phyloP scores from a whole-genome alignment of 169 alveolate genomes.

The Eimeria sp. region DNA sequence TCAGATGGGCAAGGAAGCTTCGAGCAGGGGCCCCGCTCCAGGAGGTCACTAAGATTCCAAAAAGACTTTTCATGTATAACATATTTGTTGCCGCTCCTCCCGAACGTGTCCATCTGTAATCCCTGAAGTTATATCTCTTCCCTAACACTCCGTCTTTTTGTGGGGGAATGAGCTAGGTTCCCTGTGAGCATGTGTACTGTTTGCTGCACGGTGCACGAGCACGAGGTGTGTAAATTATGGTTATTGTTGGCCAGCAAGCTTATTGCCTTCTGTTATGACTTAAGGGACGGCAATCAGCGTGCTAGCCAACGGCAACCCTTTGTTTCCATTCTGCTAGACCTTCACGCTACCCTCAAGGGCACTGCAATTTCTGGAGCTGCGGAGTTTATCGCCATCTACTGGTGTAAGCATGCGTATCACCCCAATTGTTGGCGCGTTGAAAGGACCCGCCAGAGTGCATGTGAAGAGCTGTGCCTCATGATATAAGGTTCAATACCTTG shows the following conservation, averaged over 20 bases:
- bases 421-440: neutral
- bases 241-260: no score
- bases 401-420: neutral
- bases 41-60: conserved; percentile 32
- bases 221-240: neutral
- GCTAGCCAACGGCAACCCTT: neutral
- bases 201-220: neutral
- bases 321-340: neutral
- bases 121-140: neutral
- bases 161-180: neutral
- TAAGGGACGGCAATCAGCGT: neutral
- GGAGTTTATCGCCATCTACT: neutral
- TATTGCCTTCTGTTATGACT: no score
- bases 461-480: neutral
- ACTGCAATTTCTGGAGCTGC: neutral
- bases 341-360: neutral
- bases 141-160: neutral
- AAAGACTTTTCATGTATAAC: neutral
- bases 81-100: neutral
- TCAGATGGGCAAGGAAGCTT: conserved; percentile 51
- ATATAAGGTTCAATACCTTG: neutral
- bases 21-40: conserved; percentile 22
- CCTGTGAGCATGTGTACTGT: neutral
- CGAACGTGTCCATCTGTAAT: neutral
- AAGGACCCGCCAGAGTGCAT: neutral